Base-by-base conservation (phyloP, 2,329 filamentous ascomycete genomes). In the Botrytis fragariae region DNA sequence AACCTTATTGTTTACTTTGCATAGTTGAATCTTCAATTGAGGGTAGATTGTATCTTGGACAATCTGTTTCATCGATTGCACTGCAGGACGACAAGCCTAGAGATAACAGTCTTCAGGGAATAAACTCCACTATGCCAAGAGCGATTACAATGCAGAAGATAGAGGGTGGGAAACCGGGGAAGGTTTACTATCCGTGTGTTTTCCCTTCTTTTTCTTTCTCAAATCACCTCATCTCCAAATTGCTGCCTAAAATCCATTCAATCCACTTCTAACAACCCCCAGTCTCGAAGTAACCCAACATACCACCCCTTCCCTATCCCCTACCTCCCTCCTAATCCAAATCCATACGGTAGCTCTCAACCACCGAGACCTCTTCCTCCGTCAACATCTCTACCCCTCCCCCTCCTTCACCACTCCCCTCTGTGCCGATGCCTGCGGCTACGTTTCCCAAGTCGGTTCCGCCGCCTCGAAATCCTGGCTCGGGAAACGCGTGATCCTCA, bases 361-460 rank as follows among this genome's bases (percentile, higher is more conserved):
- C 85, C 96, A 98, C 85, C 92, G 95, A 79, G 96, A 98, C 82
- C 89, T 97, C 78, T 98, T 98, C 85, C 92, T 97, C 83, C 93
- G 95, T 72, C 94, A 96, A 82, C 92, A 95, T 80, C 89, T 97
- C 59, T 98, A 98, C 85, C 95, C 95, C 0, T 92, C 89, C 78
- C 92, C 94, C 71, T 91, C 92, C 20, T 97, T 97, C 82, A 87
- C 88, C 74, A 86, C 90, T 9, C 93, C 95, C 1, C 84, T 98
- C 60, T 87, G 97, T 39, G 90, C 94, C 74, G 95, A 98, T 81
- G 95, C 93, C 76, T 91, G 88, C 77, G 95, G 95, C 72, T 84
- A 88, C 73, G 93, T 98, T 6, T 87, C 91, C 44, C 84, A 86
- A 7, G 84, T 89, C 4, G 93, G 93, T 20, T 81, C 87, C 1